These are phyloP conservation scores for Stephanodiscus minutulus DNA, from an alignment of 108 stramenopile species.

Conservation along the genomic window DNA sequence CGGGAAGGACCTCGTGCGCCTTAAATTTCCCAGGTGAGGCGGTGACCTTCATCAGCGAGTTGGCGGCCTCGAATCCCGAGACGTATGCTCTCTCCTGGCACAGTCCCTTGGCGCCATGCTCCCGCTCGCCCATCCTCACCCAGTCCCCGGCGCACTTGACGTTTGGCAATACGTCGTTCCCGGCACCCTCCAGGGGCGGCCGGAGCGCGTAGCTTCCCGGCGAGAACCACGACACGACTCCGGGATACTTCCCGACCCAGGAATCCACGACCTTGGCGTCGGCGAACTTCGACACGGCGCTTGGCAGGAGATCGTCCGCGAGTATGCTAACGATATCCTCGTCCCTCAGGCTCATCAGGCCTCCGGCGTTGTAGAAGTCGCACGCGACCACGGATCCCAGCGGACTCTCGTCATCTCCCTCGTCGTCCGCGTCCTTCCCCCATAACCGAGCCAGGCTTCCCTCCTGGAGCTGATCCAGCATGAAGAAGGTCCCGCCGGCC, in stretches of 20 bases:
- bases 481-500: slow-evolving; percentile 93
- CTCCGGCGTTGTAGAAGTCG: slow-evolving; percentile 93
- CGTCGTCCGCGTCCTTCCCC: slow-evolving; percentile 54
- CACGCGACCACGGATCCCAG: slow-evolving; percentile 87
- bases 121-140: slow-evolving; percentile 91
- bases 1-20: slow-evolving; percentile 67
- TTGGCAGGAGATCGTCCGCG: slow-evolving; percentile 76
- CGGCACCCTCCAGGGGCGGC: slow-evolving; percentile 80
- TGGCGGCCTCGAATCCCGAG: slow-evolving; percentile 87
- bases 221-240: slow-evolving; percentile 87
- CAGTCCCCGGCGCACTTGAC: slow-evolving; percentile 92
- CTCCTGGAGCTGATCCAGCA: slow-evolving; percentile 89
- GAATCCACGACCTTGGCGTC: slow-evolving; percentile 81
- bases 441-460: slow-evolving; percentile 66
- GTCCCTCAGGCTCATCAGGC: slow-evolving; percentile 74
- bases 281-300: slow-evolving; percentile 80
- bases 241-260: slow-evolving; percentile 88
- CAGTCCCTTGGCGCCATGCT: slow-evolving; percentile 93
- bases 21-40: slow-evolving; percentile 28
- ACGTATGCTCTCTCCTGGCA: slow-evolving; percentile 94
- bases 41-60: slow-evolving; percentile 58
- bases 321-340: slow-evolving; percentile 82
- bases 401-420: slow-evolving; percentile 16
- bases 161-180: slow-evolving; percentile 51
- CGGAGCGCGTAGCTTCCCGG: slow-evolving; percentile 82